Percentiles rank a stretch among this genome's conserved stretches.
These are phyloP conservation scores for Phytopythium ostracodes DNA, from an alignment of 352 stramenopile genomes.

Conservation along the genomic window DNA sequence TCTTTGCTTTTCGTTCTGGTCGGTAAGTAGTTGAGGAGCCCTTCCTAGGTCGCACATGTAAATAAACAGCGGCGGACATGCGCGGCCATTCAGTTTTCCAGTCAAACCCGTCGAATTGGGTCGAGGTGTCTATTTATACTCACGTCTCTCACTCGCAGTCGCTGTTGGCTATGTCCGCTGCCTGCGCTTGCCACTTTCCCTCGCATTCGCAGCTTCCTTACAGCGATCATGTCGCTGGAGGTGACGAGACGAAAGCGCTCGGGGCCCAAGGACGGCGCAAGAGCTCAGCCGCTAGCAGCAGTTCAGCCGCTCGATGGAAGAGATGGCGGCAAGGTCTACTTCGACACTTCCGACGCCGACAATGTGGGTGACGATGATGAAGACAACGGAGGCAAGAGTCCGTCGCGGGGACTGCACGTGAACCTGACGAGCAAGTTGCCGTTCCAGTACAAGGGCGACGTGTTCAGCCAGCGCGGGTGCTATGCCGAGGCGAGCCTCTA, in stretches of 20 bases:
- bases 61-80: no score
- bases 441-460: constrained; percentile 69
- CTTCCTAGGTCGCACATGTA: no score
- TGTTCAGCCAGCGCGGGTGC: constrained; percentile 67
- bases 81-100: no score
- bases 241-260: neutral
- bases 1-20: neutral
- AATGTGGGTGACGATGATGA: neutral
- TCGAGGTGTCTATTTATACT: no score
- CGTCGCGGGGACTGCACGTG: constrained; percentile 12
- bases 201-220: no score
- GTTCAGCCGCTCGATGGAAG: neutral
- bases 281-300: neutral
- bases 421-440: constrained; percentile 35
- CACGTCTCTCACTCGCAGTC: no score
- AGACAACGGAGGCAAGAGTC: constrained; percentile 6
- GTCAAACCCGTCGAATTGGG: no score
- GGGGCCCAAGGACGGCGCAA: neutral
- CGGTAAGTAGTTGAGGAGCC: neutral
- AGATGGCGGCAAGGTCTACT: neutral
- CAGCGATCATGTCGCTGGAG: neutral
- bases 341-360: neutral
- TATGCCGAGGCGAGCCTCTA: constrained; percentile 69
- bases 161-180: no score
- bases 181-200: no score